Evolutionary conservation across 179 eudicot genomes (phyloP).

Genomic region (Heliamphora pulchella): DNA sequence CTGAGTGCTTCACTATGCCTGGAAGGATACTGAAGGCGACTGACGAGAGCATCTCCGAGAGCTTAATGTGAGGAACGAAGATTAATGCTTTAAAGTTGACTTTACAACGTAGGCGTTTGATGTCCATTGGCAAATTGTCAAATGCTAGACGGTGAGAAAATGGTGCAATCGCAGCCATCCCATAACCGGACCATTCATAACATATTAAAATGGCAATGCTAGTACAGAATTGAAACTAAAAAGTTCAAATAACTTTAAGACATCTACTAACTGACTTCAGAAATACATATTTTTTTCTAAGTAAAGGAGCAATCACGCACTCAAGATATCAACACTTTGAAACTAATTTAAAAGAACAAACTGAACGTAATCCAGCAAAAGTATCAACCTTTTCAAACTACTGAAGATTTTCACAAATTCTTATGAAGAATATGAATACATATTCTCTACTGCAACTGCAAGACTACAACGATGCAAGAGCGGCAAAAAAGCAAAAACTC

Average conservation of each 20-base stretch:
- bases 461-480: too few relatives aligned
- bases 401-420: too few relatives aligned
- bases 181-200: constrained; percentile 47
- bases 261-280: background rate
- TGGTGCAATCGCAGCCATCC: constrained; percentile 93
- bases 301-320: background rate
- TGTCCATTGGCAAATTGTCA: constrained; percentile 81
- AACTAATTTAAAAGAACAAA: background rate
- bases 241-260: background rate
- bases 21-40: constrained; percentile 57
- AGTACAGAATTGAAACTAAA: background rate
- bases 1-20: constrained; percentile 31
- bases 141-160: constrained; percentile 93
- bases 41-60: constrained; percentile 85
- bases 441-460: too few relatives aligned
- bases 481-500: too few relatives aligned
- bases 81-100: constrained; percentile 80
- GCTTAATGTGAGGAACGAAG: constrained; percentile 79
- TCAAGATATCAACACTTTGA: background rate
- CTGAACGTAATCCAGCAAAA: background rate
- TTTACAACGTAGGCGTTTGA: constrained; percentile 92
- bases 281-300: background rate
- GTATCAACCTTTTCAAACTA: background rate
- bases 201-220: background rate
- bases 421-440: too few relatives aligned